Evolutionary conservation across 148 eudicot species (phyloP), one percentile per base, ranked within the genome.

Genomic region (Camellia lanceoleosa): DNA sequence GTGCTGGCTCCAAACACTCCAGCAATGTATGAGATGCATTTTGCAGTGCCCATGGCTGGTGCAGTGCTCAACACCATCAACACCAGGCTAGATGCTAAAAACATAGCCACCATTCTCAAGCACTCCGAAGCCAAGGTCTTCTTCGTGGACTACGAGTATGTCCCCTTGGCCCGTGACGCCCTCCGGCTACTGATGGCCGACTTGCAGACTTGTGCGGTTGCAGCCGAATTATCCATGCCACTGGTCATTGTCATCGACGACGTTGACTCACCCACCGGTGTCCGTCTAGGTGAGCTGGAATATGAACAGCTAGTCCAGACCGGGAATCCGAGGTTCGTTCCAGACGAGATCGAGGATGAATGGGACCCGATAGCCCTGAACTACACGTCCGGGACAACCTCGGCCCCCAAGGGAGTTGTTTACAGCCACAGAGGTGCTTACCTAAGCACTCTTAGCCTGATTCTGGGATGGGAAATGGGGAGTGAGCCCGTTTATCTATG

Each of bases 1-100:
- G 97, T 95, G 0, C 56, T 95, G 68, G 99, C 99, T 8, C 99
- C 99, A 3, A 95, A 95, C 38, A 68, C 90, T 47, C 99, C 99
- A 19, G 97, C 99, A 14, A 1, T 90, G 79, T 95, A 93, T 66
- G 99, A 95, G 87, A 89, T 93, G 92, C 99, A 95, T 81, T 95
- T 93, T 49, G 99, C 97, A 5, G 99, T 93, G 75, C 97, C 99
- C 5, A 95, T 95, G 97, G 96, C 97, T 0, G 99, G 99, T 12
- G 97, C 91, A 0, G 90, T 95, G 19, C 90, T 95, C 46, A 95
- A 93, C 84, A 70, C 98, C 3, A 89, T 96, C 85, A 96, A 93
- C 84, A 86, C 92, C 15, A 83, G 96, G 78, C 91, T 96, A 4
- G 91, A 92, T 42, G 88, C 92, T 7, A 84, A 85, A 12, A 90